Evolutionary conservation across 371 early-diverging fungal species (phyloP).

Genomic region (Mucor velutinosus): DNA sequence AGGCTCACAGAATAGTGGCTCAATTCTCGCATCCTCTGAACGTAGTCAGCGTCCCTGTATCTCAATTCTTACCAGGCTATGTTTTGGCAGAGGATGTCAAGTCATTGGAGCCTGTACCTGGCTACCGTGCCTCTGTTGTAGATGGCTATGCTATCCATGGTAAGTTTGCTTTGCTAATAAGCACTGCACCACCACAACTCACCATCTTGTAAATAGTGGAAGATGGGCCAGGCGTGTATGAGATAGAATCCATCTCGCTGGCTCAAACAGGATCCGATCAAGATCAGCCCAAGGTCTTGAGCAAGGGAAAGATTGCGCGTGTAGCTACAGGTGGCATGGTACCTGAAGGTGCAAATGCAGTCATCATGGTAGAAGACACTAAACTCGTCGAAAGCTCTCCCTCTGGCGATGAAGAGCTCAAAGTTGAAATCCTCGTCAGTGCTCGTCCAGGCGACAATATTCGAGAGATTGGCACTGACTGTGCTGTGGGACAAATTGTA

Average conservation of each 20-base stretch:
- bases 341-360: conserved; percentile 80
- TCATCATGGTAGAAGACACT: conserved; percentile 95
- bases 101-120: conserved; percentile 81
- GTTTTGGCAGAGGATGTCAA: conserved; percentile 78
- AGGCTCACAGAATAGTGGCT: conserved; percentile 65
- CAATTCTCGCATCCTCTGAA: conserved; percentile 38
- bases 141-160: conserved; percentile 93
- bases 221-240: conserved; percentile 81
- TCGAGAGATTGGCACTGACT: conserved; percentile 81
- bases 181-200: background rate
- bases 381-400: conserved; percentile 56
- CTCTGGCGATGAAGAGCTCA: conserved; percentile 63
- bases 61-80: conserved; percentile 49
- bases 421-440: conserved; percentile 55
- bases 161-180: conserved; percentile 32
- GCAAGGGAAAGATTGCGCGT: conserved; percentile 68
- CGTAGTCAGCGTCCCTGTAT: conserved; percentile 44
- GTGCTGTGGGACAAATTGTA: conserved; percentile 62
- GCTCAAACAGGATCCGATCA: conserved; percentile 48
- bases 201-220: conserved; percentile 43
- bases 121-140: conserved; percentile 83
- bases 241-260: conserved; percentile 62
- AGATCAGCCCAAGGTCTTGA: conserved; percentile 26
- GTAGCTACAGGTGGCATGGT: conserved; percentile 90
- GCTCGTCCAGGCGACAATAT: conserved; percentile 65